Evolutionary conservation across 108 stramenopile species (phyloP), one percentile per base, ranked within the genome.

Genomic region (Bacterosira constricta): DNA sequence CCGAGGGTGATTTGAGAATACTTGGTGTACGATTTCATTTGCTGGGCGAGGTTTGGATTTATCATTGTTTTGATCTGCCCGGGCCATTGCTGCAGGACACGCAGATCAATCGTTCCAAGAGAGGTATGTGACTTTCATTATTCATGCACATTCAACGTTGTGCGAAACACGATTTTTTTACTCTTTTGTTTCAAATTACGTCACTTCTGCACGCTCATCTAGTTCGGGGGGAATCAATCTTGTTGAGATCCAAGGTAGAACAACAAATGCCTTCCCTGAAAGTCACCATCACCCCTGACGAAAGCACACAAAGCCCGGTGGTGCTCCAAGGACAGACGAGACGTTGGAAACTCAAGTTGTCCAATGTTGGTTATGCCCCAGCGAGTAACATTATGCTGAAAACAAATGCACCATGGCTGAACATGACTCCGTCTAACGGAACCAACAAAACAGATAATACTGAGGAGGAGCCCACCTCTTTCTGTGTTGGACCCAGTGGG

Each of bases 361-460:
- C 85, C 7, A 94, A 94, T 68, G 69, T 89, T 60, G 93, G 93
- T 25, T 87, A 85, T 29, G 93, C 93, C 6, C 83, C 90, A 13
- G 93, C 93, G 7, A 68, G 71, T 5, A 76, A 78, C 26, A 55
- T 90, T 9, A 63, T 71, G 57, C 69, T 94, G 18, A 94, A 94
- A 71, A 92, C 90, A 29, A 92, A 90, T 74, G 56, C 86, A 8
- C 93, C 93, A 31, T 94, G 93, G 93, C 74, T 94, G 12, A 75
- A 85, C 49, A 83, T 91, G 15, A 18, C 41, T 17, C 21, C 25
- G 11, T 62, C 51, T 46, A 41, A 42, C n/a, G 68, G 61, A 29
- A 54, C 55, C 36, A 62, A 45, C 54, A 57, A 32, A 4, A 17
- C 63, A 35, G 67, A 36, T 37, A 74, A 38, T 31, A 53, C 61